phyloP scores from a whole-genome alignment of 371 early-diverging fungal species.

The Mortierella sp. region DNA sequence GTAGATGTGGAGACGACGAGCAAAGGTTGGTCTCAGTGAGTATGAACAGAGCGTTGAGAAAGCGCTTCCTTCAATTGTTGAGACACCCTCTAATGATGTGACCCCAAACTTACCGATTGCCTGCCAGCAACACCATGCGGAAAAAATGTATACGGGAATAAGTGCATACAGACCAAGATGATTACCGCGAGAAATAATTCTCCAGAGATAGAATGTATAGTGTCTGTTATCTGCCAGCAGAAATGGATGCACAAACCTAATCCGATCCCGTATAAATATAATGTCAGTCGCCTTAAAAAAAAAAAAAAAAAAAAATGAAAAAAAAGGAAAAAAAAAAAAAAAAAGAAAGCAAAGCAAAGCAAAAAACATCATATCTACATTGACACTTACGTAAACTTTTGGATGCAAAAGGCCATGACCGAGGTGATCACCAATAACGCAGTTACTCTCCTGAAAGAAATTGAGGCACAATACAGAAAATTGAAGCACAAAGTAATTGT shows the following conservation, averaged over 20 bases:
- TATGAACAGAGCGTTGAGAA: no score
- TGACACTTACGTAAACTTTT: slow-evolving; percentile 66
- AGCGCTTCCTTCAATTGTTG: no score
- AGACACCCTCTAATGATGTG: no score
- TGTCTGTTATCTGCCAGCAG: slow-evolving; percentile 95
- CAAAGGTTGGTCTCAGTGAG: neutral
- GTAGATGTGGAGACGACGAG: slow-evolving; percentile 16
- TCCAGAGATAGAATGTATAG: slow-evolving; percentile 96
- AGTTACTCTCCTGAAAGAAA: no score
- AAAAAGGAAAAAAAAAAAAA: neutral
- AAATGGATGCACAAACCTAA: slow-evolving; percentile 92
- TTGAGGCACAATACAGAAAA: no score
- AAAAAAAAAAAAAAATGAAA: neutral
- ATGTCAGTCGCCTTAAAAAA: neutral
- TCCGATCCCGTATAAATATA: neutral
- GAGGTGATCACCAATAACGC: slow-evolving; percentile 3
- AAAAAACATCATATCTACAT: neutral
- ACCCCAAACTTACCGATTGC: slow-evolving; percentile 60
- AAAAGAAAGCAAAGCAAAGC: neutral
- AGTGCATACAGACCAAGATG: slow-evolving; percentile 66
- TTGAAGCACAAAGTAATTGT: no score
- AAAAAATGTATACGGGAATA: slow-evolving; percentile 73
- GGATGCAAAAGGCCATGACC: slow-evolving; percentile 51
- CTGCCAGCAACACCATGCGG: slow-evolving; percentile 56
- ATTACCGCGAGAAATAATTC: slow-evolving; percentile 73